phyloP scores from a whole-genome alignment of 768 basidiomycete species.

The Mycena floridula region DNA sequence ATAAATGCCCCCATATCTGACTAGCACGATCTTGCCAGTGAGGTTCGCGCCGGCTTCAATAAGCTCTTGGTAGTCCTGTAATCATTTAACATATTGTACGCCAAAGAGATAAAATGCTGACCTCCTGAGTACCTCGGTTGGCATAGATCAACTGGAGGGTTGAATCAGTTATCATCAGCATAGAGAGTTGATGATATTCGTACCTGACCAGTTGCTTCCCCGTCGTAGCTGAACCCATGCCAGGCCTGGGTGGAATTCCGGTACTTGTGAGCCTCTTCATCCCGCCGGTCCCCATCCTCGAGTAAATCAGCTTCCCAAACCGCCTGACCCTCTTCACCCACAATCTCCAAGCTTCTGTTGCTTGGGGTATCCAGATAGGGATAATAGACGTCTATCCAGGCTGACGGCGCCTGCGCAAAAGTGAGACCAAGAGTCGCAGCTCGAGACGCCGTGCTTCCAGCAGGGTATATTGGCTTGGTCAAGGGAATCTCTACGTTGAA shows the following conservation, averaged over 20 bases:
- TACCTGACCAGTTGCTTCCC: conserved; percentile 62
- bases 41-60: conserved; percentile 60
- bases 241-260: conserved; percentile 69
- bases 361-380: conserved; percentile 80
- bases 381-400: conserved; percentile 87
- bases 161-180: too few relatives aligned
- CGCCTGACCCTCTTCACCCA: conserved; percentile 45
- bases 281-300: conserved; percentile 64
- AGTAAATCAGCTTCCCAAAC: conserved; percentile 69
- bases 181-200: too few relatives aligned
- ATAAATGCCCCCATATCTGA: conserved; percentile 71
- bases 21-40: conserved; percentile 71
- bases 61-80: conserved; percentile 58
- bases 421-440: conserved; percentile 57
- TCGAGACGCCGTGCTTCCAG: conserved; percentile 63
- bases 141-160: conserved; percentile 56
- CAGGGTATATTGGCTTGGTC: conserved; percentile 56
- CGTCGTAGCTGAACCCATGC: conserved; percentile 78
- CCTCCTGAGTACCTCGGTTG: conserved; percentile 69
- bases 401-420: conserved; percentile 34
- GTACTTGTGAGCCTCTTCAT: conserved; percentile 66
- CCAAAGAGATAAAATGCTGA: conserved; percentile 26
- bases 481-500: conserved; percentile 43
- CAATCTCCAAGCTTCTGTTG: conserved; percentile 60
- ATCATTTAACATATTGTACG: background rate